These are phyloP conservation scores for Exophiala sp. DNA, from an alignment of 2,329 filamentous ascomycete species.

Conservation along the genomic window DNA sequence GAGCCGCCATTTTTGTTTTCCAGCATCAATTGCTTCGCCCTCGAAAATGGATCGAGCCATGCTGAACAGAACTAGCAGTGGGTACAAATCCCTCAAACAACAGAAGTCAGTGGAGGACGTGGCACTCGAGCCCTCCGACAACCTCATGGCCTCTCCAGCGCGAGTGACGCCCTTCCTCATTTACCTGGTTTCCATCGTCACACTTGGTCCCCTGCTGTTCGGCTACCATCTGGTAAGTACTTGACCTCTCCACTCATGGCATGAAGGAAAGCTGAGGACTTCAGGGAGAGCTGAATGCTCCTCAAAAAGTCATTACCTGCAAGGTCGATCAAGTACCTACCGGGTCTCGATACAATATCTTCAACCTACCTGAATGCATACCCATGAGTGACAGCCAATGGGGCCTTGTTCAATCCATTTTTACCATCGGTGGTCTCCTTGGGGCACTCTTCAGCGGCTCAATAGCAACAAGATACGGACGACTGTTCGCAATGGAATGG, in stretches of 20 bases:
- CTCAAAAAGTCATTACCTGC: constrained; percentile 88
- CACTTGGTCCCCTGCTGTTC: constrained; percentile 86
- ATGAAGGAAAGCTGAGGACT: constrained; percentile 37
- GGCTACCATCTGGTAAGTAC: constrained; percentile 80
- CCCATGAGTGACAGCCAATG: constrained; percentile 79
- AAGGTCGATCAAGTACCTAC: constrained; percentile 53
- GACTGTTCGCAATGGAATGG: constrained; percentile 70
- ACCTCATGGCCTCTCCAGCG: constrained; percentile 5
- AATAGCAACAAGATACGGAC: constrained; percentile 71
- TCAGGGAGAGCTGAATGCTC: constrained; percentile 95
- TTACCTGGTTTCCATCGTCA: constrained; percentile 70
- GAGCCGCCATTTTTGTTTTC: not conserved
- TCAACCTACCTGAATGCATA: constrained; percentile 65
- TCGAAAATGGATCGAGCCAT: constrained; percentile 8
- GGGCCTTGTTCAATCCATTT: constrained; percentile 83
- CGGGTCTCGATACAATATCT: constrained; percentile 25
- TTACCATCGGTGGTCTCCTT: constrained; percentile 81
- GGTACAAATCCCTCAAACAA: constrained; percentile 15
- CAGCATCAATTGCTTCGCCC: not conserved
- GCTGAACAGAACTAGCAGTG: constrained; percentile 19
- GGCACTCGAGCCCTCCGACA: not conserved
- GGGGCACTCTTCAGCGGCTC: constrained; percentile 80
- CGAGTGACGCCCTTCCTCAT: constrained; percentile 49
- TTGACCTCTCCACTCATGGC: not conserved
- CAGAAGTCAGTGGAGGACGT: constrained; percentile 7